phyloP scores from a whole-genome alignment of 306 rosid species.

The Begonia masoniana region DNA sequence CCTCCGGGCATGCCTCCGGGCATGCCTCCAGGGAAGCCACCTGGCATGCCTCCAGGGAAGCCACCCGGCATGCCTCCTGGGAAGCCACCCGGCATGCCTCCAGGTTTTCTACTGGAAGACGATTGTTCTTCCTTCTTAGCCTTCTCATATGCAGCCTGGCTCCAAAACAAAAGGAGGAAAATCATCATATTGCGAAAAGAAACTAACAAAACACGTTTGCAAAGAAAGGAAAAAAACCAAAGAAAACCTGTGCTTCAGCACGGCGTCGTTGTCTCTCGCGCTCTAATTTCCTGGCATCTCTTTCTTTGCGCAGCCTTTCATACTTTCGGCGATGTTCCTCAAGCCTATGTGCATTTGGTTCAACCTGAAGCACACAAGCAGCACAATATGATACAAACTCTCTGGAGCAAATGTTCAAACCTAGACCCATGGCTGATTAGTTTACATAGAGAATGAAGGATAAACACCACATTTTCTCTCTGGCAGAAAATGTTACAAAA shows the following conservation, averaged over 20 bases:
- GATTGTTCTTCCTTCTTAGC: conserved; percentile 75
- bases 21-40: conserved; percentile 32
- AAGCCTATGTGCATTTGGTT: conserved; percentile 79
- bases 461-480: background rate
- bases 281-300: conserved; percentile 50
- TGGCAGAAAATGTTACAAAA: background rate
- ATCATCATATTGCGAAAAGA: conserved; percentile 7
- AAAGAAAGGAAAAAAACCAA: background rate
- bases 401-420: background rate
- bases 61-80: conserved; percentile 33
- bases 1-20: conserved; percentile 20
- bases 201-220: background rate
- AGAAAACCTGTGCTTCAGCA: conserved; percentile 73
- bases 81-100: conserved; percentile 59
- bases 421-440: background rate
- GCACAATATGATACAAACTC: too few species aligned
- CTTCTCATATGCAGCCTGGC: conserved; percentile 81
- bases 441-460: background rate
- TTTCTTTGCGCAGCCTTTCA: conserved; percentile 75
- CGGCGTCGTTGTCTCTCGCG: conserved; percentile 63
- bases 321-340: conserved; percentile 89
- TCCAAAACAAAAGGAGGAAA: conserved; percentile 9
- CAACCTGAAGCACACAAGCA: conserved; percentile 33
- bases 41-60: conserved; percentile 29
- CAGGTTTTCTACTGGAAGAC: conserved; percentile 58